A percentile compares a stretch with the other conserved stretches of the same genome.
phyloP scores from a whole-genome alignment of 2,329 filamentous ascomycete genomes.

The Bertia moriformis region DNA sequence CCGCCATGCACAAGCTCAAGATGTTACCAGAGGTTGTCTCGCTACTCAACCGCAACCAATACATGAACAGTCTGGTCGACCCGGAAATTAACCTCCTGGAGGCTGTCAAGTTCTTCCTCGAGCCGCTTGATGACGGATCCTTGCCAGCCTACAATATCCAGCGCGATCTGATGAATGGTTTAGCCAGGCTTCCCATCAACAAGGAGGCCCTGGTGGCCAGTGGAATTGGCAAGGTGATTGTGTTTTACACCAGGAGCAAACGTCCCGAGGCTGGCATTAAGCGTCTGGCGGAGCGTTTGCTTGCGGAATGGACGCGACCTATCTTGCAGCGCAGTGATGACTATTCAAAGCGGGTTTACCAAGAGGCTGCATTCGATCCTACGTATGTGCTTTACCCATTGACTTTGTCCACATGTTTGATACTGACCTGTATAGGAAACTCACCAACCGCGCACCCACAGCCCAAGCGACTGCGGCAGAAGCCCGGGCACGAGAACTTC shows the following conservation, averaged over 20 bases:
- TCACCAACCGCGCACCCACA: conserved; percentile 13
- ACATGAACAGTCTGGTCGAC: conserved; percentile 73
- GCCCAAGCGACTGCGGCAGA: conserved; percentile 25
- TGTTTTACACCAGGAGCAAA: conserved; percentile 95
- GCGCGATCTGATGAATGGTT: conserved; percentile 74
- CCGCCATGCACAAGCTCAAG: conserved; percentile 83
- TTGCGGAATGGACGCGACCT: conserved; percentile 88
- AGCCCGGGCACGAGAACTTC: conserved; percentile 32
- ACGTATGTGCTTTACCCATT: conserved; percentile 17
- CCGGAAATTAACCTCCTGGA: conserved; percentile 91
- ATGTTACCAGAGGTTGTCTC: conserved; percentile 81
- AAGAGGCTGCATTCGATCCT: conserved; percentile 43
- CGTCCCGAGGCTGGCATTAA: conserved; percentile 79
- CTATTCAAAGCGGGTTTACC: conserved; percentile 62
- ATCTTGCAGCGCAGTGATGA: conserved; percentile 89
- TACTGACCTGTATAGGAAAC: conserved; percentile 14
- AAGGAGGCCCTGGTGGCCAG: conserved; percentile 83
- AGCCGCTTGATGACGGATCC: conserved; percentile 84
- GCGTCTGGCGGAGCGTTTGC: conserved; percentile 78
- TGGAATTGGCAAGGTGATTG: conserved; percentile 86
- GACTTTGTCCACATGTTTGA: conserved; percentile 1
- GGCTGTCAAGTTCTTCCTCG: conserved; percentile 91
- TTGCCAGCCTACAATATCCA: conserved; percentile 95
- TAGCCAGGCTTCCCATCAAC: conserved; percentile 70
- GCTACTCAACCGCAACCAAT: conserved; percentile 76